Conservation (phyloP, 176 grass and related monocot species). For the Calamus simplicifolius region DNA sequence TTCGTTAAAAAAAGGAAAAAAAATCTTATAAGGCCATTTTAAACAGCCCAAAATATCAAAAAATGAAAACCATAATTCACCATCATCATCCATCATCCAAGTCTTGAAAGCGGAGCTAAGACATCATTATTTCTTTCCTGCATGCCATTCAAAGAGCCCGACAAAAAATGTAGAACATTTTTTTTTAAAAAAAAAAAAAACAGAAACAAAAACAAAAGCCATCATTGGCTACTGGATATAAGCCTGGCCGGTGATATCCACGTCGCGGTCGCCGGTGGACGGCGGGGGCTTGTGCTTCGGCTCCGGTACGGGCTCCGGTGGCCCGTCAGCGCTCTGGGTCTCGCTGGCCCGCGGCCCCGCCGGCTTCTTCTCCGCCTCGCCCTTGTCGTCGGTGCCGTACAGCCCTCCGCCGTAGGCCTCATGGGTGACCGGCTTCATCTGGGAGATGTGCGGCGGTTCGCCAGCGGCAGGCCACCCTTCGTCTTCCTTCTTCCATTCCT, state of each 20-base stretch:
- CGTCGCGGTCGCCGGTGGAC: slow-evolving; percentile 70
- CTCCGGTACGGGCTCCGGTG: slow-evolving; percentile 10
- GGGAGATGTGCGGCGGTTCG: slow-evolving; percentile 51
- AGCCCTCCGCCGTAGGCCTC: slow-evolving; percentile 84
- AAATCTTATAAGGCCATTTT: no score
- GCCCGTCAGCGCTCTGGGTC: slow-evolving; percentile 69
- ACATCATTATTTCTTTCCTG: no score
- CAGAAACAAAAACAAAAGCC: no score
- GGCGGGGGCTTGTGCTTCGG: slow-evolving; percentile 49
- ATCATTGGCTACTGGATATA: slow-evolving; percentile 61
- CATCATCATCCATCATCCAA: no score
- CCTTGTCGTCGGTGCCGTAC: slow-evolving; percentile 31
- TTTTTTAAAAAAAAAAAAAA: no score
- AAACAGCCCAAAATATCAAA: no score
- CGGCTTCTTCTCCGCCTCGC: background rate
- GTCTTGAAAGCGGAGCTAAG: no score
- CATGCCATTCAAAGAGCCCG: no score
- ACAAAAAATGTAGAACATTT: no score
- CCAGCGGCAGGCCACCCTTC: background rate
- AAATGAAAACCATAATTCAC: no score
- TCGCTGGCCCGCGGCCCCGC: slow-evolving; percentile 31
- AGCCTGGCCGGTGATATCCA: slow-evolving; percentile 78
- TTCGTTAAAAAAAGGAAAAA: no score
- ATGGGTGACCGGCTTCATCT: slow-evolving; percentile 63
- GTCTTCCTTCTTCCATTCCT: slow-evolving; percentile 14